Evolutionary conservation across 2,329 filamentous ascomycete genomes (phyloP).

Genomic region (Pseudogymnoascus sp.): DNA sequence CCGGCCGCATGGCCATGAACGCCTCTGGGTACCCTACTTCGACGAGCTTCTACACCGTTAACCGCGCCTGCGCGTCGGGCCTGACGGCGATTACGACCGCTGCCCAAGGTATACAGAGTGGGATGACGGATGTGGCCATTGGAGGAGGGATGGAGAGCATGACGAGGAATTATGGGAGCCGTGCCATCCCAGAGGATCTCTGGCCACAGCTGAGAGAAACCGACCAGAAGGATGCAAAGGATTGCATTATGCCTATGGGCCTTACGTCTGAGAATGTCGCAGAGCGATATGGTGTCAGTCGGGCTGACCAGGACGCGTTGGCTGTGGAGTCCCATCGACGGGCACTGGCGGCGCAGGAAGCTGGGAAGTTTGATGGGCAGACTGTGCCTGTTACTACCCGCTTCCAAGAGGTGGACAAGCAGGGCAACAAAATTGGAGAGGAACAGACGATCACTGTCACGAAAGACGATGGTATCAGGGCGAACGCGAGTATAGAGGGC

Average conservation of each 20-base stretch:
- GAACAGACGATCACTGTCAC: constrained; percentile 58
- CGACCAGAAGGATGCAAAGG: constrained; percentile 59
- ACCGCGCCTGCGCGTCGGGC: constrained; percentile 75
- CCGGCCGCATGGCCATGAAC: constrained; percentile 82
- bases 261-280: constrained; percentile 86
- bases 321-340: constrained; percentile 67
- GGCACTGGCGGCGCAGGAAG: constrained; percentile 60
- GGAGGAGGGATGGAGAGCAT: constrained; percentile 94
- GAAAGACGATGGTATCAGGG: constrained; percentile 76
- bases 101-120: constrained; percentile 66
- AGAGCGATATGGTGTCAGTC: constrained; percentile 60
- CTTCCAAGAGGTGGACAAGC: constrained; percentile 57
- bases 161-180: constrained; percentile 79
- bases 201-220: constrained; percentile 67
- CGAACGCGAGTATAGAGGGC: constrained; percentile 58
- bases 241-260: constrained; percentile 94
- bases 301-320: constrained; percentile 76
- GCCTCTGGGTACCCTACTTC: constrained; percentile 68
- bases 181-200: constrained; percentile 74
- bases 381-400: constrained; percentile 72
- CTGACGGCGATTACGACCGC: constrained; percentile 70
- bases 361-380: constrained; percentile 67
- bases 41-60: constrained; percentile 77
- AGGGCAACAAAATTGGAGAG: constrained; percentile 46
- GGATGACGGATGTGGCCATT: constrained; percentile 65